A percentile compares a stretch with the other conserved stretches of the same genome.
Conservation (phyloP, 768 basidiomycete species). For the Cyclocybe cylindracea region DNA sequence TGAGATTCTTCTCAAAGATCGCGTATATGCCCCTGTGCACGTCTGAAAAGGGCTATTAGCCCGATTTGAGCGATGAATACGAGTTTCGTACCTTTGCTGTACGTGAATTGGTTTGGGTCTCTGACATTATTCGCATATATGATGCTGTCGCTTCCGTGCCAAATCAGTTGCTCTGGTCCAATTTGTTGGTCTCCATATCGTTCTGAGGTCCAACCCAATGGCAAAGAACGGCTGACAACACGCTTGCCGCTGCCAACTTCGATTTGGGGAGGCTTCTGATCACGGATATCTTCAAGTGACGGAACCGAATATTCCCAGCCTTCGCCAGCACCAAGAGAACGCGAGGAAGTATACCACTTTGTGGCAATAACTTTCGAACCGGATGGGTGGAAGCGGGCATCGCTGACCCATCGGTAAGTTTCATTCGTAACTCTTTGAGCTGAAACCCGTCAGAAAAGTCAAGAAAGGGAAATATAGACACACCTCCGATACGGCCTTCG, state of each 20-base stretch:
- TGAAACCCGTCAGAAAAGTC: conserved; percentile 11
- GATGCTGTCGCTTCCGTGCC: conserved; percentile 55
- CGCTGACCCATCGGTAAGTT: conserved; percentile 71
- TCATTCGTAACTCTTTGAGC: conserved; percentile 66
- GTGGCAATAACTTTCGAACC: conserved; percentile 67
- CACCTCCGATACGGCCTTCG: conserved; percentile 57
- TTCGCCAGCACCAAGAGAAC: conserved; percentile 72
- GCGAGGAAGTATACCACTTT: conserved; percentile 71
- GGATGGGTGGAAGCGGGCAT: conserved; percentile 71
- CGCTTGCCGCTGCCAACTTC: conserved; percentile 49
- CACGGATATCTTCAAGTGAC: conserved; percentile 30
- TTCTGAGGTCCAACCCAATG: conserved; percentile 59
- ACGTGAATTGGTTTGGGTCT: conserved; percentile 51
- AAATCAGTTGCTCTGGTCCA: conserved; percentile 71
- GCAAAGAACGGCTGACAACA: conserved; percentile 56
- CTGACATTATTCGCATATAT: conserved; percentile 68
- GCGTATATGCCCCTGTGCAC: conserved; percentile 72
- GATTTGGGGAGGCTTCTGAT: conserved; percentile 24
- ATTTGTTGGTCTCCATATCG: conserved; percentile 72
- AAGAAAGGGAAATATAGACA: conserved; percentile 13
- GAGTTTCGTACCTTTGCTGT: conserved; percentile 59
- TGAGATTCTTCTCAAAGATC: conserved; percentile 68
- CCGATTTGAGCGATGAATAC: neutral
- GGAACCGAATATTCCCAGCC: conserved; percentile 70
- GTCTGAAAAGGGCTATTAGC: conserved; percentile 37